Evolutionary conservation across 495 filamentous ascomycete species (phyloP), one percentile per base, ranked within the genome.

Genomic region (Amorphotheca resinae): DNA sequence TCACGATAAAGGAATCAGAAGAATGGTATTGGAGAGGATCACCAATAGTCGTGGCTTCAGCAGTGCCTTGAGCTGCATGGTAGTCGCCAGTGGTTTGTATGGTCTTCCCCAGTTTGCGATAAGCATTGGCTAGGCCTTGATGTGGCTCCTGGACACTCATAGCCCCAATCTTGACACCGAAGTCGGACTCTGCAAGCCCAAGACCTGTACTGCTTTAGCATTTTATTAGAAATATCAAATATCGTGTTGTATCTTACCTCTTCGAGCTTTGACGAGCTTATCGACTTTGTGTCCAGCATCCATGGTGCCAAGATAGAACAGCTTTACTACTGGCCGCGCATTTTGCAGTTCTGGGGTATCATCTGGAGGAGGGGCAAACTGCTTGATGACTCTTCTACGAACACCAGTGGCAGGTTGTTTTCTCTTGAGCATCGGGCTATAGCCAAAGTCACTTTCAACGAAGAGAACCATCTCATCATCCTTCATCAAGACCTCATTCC

Each of bases 381-480:
- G 93, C 68, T 99, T 99, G 61, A 99, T 70, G 32, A 95, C 77
- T 64, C 93, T 91, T 51, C 93, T 76, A 32, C 89, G 77, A 43
- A 96, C 86, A 30, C 93, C 93, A 0, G 93, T 99, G 12, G 93
- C 93, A 4, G 93, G 93, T 62, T 99, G 93, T 66, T 93, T 95
- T 70, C 86, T 82, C 53, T 86, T 78, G 15, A 96, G 79, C 47
- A 96, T 82, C 4, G 93, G 93, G 54, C 87, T 94, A 59, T 99
- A 99, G 17, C 93, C 93, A 60, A 94, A 94, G 61, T 99, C 93
- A 53, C 86, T 91, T 59, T 99, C 93, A 17, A 96, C 87, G 48
- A 99, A 99, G 30, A 95, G 76, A 4, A 93, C 78, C 72, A 96
- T 84, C 60, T 99, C 93, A 45, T 95, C 88, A 59, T 99, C 93